phyloP scores from a whole-genome alignment of 768 basidiomycete species.

The Fistulinella prunicolor region DNA sequence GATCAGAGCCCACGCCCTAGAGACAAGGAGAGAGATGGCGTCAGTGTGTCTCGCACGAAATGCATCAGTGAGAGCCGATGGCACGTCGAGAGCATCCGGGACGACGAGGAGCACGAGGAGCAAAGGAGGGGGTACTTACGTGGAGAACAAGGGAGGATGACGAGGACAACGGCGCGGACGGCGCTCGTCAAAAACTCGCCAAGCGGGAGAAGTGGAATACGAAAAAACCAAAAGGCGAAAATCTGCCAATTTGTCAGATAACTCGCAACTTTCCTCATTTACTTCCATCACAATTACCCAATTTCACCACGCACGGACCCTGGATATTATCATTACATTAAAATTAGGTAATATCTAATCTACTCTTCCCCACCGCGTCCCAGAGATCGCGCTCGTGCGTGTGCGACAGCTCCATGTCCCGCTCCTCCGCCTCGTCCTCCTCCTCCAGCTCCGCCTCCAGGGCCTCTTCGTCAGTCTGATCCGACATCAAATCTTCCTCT shows the following conservation, averaged over 20 bases:
- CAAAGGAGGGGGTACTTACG: no score
- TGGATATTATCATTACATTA: constrained; percentile 9
- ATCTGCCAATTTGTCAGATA: constrained; percentile 15
- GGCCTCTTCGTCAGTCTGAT: constrained; percentile 37
- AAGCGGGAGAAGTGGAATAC: constrained; percentile 18
- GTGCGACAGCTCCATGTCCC: constrained; percentile 33
- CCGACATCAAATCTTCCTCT: constrained; percentile 28
- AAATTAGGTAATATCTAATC: constrained; percentile 10
- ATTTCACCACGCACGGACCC: constrained; percentile 34
- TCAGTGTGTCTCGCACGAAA: neutral
- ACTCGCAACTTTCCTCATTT: constrained; percentile 4
- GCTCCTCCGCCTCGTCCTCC: constrained; percentile 40
- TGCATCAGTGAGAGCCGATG: neutral
- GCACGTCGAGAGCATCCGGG: neutral
- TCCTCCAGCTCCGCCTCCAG: constrained; percentile 40
- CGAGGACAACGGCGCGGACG: constrained; percentile 13
- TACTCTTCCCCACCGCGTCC: constrained; percentile 25
- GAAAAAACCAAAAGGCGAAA: constrained; percentile 20
- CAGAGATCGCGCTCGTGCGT: constrained; percentile 43
- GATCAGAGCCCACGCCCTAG: constrained; percentile 30
- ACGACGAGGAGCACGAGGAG: neutral
- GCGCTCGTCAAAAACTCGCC: constrained; percentile 25
- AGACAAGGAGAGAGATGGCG: neutral
- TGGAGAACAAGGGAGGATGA: constrained; percentile 16
- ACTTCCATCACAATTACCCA: constrained; percentile 19